These are phyloP conservation scores for Fusarium sororula DNA, from an alignment of 2,329 filamentous ascomycete species.

Conservation along the genomic window DNA sequence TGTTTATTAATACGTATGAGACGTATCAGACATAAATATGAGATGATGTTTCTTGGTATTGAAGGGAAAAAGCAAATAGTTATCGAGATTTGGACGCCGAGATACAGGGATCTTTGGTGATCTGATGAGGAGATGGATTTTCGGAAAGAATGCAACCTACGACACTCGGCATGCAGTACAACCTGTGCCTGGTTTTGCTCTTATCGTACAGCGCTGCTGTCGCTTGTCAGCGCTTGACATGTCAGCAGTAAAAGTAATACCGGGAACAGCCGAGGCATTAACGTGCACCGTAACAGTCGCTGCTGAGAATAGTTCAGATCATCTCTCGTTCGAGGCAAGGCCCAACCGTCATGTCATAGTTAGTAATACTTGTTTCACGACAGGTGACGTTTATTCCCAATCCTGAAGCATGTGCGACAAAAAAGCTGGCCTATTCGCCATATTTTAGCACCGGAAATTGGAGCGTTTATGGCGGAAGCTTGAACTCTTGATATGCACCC, in stretches of 20 bases:
- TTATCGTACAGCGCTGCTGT: neutral
- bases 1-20: too few species aligned
- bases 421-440: fast-evolving
- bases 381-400: too few species aligned
- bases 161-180: neutral
- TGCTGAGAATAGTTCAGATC: neutral
- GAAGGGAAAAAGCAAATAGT: neutral
- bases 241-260: neutral
- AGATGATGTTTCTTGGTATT: neutral
- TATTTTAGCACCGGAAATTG: neutral
- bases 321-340: neutral
- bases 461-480: neutral
- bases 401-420: neutral
- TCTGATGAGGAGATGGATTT: neutral
- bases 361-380: neutral
- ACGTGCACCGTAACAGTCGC: neutral
- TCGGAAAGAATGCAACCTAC: constrained; percentile 6
- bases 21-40: neutral
- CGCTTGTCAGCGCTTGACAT: neutral
- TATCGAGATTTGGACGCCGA: neutral
- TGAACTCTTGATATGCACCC: neutral
- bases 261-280: constrained; percentile 5
- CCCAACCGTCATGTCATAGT: neutral
- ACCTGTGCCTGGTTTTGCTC: neutral
- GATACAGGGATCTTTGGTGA: neutral